Evolutionary conservation across 352 stramenopile species (phyloP), one percentile per base, ranked within the genome.

Genomic region (Aphanomyces invadans): DNA sequence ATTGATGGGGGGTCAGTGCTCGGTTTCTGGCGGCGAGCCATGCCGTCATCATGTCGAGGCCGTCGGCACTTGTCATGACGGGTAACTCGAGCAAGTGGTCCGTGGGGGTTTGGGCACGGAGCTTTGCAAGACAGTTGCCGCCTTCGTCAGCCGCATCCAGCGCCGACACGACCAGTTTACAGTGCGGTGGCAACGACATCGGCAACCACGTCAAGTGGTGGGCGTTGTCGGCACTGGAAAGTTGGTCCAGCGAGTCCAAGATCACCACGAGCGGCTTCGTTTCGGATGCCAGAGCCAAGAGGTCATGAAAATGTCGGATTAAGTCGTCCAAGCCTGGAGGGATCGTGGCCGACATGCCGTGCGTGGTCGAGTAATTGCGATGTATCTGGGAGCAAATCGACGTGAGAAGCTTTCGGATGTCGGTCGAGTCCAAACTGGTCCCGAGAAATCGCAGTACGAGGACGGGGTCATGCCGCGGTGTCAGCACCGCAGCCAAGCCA

Each of bases 171-270:
- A 57, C 49, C 12, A 57, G 49, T 28, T 57, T 57, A 26, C 15
- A 29, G 36, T 36, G 25, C 29, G 49, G 25, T 0, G 49, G 49
- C 4, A 57, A 26, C 12, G 49, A 38, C 29, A 15, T n/a, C 5
- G 49, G 49, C 25, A 57, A 26, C 49, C 49, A 57, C 4, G 25
- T 28, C 12, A 57, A 26, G 49, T 57, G 49, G 49, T 57, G 49
- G 5, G 49, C 49, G 19, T 57, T 57, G 19, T 57, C 49, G 49
- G 49, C 49, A 29, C 19, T 32, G 11, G 49, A 57, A 11, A 57
- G 29, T n/a, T 57, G 49, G 29, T 57, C 49, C 5, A 57, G 23
- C 11, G 49, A 57, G 23, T 57, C 49, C 25, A 57, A 38, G 29
- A 57, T 9, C 19, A 57, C 19, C 21, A 57, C 23, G 25, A 57